Base-by-base conservation (phyloP, 2,329 filamentous ascomycete species). In the Nothophoma quercina region DNA sequence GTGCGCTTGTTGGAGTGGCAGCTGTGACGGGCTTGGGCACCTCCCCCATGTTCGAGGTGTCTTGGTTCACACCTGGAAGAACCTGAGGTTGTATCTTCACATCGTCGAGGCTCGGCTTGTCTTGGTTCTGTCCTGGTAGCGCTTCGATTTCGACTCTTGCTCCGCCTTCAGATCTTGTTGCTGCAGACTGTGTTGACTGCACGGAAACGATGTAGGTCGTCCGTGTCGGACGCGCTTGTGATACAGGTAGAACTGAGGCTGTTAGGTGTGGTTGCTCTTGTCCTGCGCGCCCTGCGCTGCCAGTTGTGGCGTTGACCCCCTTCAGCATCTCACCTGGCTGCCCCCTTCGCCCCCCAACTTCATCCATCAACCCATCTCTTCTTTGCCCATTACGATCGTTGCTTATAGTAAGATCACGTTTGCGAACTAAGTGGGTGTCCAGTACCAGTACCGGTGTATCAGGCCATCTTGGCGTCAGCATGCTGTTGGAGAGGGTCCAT, bases 31-130 rank as follows among this genome's bases (percentile, higher is more conserved):
- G 28, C 29, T 25, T 34, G 15, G 30, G 30, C 4, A 29, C 8
- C 7, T 52, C 42, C 19, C 42, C 42, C 35, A 52, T 36, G 5
- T 42, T 39, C 7, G 49, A 46, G 5, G 30, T 46, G 12, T 46
- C 42, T 33, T 52, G 42, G 18, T 52, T 52, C 10, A 46, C 18
- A 28, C 49, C 49, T 2, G 49, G 49, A 5, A 52, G 25, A 5
- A 10, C 19, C 18, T 22, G 29, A 19, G 5, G 19, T 8, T 42
- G 41, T 2, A 52, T 8, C 8, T 18, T 28, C 12, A 21, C 21
- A 12, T 21, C 38, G 8, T 38, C 38, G 5, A 39, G 1, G 28
- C n/a, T 29, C 5, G 38, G 50, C 13, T 41, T 34, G 13, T 18
- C 23, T 9, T 41, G 33, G 12, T 49, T 22, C n/a, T 45, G 44